Percentiles rank a stretch among this genome's conserved stretches.
These are phyloP conservation scores for Solanum aculeatissimum DNA, from an alignment of 305 asterid species.

Conservation along the genomic window DNA sequence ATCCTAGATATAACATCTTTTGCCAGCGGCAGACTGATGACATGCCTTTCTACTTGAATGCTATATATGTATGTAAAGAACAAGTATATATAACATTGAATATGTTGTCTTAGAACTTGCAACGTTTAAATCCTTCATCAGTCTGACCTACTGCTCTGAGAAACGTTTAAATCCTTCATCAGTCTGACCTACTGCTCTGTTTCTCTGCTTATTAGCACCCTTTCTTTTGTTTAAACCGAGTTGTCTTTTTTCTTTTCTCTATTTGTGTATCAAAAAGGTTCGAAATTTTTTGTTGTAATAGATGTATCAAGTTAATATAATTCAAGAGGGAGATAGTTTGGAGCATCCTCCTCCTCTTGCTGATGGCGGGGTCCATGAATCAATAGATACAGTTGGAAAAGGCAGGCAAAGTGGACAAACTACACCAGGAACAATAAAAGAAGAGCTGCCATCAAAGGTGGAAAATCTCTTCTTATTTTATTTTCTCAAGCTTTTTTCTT, in stretches of 20 bases:
- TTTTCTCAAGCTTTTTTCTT: neutral
- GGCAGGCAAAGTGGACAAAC: slow-evolving; percentile 21
- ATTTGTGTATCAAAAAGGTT: neutral
- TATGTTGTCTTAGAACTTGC: neutral
- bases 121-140: neutral
- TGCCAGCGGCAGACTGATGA: neutral
- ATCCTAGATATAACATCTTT: neutral
- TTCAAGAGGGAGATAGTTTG: slow-evolving; percentile 27
- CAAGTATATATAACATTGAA: neutral
- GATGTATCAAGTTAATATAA: slow-evolving; percentile 43
- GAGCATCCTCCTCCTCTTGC: slow-evolving; percentile 17
- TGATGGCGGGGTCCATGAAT: slow-evolving; percentile 20
- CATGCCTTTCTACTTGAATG: neutral
- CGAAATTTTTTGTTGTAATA: neutral
- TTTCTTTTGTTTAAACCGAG: neutral
- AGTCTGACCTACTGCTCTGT: neutral
- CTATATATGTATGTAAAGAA: neutral
- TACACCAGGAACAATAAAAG: neutral
- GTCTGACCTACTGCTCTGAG: neutral
- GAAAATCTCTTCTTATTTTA: neutral
- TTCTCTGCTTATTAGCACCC: neutral
- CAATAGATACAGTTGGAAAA: slow-evolving; percentile 18
- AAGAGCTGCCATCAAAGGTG: slow-evolving; percentile 28
- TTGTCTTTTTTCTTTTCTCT: neutral
- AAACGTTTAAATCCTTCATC: neutral